These are phyloP conservation scores for Postia placenta DNA, from an alignment of 768 basidiomycete genomes.

Conservation along the genomic window DNA sequence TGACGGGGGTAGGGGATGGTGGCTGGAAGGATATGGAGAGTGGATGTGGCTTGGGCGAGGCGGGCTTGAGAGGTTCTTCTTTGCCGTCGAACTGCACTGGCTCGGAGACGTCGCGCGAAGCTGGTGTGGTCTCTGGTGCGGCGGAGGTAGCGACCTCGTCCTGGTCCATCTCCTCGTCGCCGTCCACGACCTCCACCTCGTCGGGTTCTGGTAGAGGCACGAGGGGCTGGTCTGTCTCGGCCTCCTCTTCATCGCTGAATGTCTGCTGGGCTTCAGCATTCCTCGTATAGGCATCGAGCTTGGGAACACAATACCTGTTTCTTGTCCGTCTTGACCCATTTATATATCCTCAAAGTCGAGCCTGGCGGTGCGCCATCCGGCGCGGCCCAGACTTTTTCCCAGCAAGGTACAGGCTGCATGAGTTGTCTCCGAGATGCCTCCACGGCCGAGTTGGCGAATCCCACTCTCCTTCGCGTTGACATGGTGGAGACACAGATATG, in stretches of 20 bases:
- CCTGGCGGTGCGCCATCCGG: slow-evolving; percentile 50
- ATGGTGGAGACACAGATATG: slow-evolving; percentile 27
- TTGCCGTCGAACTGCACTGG: slow-evolving; percentile 27
- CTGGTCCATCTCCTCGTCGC: slow-evolving; percentile 70
- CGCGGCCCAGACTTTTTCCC: slow-evolving; percentile 73
- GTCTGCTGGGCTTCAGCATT: slow-evolving; percentile 40
- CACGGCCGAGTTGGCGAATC: slow-evolving; percentile 68
- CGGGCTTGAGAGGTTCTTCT: slow-evolving; percentile 49
- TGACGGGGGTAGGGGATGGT: slow-evolving; percentile 31
- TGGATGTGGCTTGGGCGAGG: slow-evolving; percentile 64
- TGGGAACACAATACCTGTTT: slow-evolving; percentile 44
- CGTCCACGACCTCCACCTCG: slow-evolving; percentile 71
- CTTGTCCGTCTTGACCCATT: slow-evolving; percentile 80
- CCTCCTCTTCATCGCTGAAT: slow-evolving; percentile 87
- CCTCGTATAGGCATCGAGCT: not conserved
- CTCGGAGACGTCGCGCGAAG: slow-evolving; percentile 33
- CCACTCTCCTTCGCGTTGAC: slow-evolving; percentile 72
- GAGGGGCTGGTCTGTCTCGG: slow-evolving; percentile 70
- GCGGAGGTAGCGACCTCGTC: slow-evolving; percentile 46
- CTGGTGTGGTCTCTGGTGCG: slow-evolving; percentile 29
- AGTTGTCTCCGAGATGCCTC: slow-evolving; percentile 78
- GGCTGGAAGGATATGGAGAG: slow-evolving; percentile 48
- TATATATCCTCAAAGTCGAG: slow-evolving; percentile 59
- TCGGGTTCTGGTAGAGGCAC: slow-evolving; percentile 74
- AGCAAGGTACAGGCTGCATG: slow-evolving; percentile 86